phyloP scores from a whole-genome alignment of 352 stramenopile genomes.

The Phytophthora tentaculata region DNA sequence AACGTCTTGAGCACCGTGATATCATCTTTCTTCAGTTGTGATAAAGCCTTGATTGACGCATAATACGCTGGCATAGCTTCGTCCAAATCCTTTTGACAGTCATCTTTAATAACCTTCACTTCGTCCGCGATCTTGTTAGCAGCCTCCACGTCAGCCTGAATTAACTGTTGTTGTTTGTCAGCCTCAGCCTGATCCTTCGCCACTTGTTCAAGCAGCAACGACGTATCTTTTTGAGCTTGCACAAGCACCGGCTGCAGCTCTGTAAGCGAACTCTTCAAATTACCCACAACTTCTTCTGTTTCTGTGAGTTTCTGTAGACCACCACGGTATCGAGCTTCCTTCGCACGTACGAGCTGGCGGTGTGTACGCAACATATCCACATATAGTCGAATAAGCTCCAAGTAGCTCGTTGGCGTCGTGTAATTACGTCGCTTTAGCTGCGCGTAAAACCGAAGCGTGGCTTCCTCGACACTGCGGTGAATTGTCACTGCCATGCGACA shows the following conservation, averaged over 20 bases:
- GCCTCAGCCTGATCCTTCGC: constrained; percentile 91
- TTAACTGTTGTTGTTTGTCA: constrained; percentile 91
- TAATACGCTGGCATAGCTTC: constrained; percentile 94
- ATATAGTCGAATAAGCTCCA: constrained; percentile 96
- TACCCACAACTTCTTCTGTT: constrained; percentile 93
- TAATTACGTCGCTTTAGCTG: constrained; percentile 93
- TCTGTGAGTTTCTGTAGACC: constrained; percentile 94
- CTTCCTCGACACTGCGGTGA: constrained; percentile 91
- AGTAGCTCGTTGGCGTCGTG: constrained; percentile 95
- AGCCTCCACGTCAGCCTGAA: constrained; percentile 92
- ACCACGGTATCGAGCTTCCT: constrained; percentile 82
- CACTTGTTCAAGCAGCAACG: constrained; percentile 86
- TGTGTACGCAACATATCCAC: constrained; percentile 91
- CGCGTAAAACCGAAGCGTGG: constrained; percentile 77
- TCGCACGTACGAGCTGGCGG: constrained; percentile 81
- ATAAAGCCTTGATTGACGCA: constrained; percentile 90
- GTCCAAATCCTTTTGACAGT: constrained; percentile 94
- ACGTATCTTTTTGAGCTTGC: constrained; percentile 91
- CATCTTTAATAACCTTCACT: constrained; percentile 94
- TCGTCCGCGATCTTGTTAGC: constrained; percentile 92
- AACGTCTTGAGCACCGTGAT: constrained; percentile 94
- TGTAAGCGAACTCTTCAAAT: constrained; percentile 91
- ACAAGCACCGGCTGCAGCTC: constrained; percentile 92
- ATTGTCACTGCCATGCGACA: constrained; percentile 94
- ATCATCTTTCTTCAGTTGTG: constrained; percentile 92